A percentile compares a stretch with the other conserved stretches of the same genome.
Conservation (phyloP, 108 stramenopile genomes). For the Fragilaria crotonensis region DNA sequence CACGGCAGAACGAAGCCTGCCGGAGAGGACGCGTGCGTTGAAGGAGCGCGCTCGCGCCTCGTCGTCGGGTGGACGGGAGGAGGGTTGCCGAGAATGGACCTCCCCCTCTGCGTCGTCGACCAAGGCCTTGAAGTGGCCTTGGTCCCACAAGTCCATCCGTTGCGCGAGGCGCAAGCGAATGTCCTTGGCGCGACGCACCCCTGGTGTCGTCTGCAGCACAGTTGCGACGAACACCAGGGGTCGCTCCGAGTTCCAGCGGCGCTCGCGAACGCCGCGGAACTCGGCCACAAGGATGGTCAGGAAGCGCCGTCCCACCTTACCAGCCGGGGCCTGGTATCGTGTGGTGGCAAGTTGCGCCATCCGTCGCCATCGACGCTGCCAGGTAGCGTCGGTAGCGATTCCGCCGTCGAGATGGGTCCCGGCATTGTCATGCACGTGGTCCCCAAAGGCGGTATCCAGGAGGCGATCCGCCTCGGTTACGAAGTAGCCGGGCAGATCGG, state of each 20-base stretch:
- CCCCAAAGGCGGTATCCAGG: background rate
- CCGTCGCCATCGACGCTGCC: slow-evolving; percentile 8
- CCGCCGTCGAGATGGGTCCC: slow-evolving; percentile 8
- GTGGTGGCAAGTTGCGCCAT: background rate
- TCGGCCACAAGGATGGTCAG: slow-evolving; percentile 3
- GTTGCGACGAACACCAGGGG: slow-evolving; percentile 7
- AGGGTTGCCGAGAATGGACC: background rate
- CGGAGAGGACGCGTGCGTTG: slow-evolving; percentile 17
- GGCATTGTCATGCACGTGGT: slow-evolving; percentile 7
- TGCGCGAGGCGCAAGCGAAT: slow-evolving; percentile 5
- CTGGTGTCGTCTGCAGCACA: slow-evolving; percentile 5
- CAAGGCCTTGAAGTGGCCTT: slow-evolving; percentile 8
- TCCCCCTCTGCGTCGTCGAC: slow-evolving; percentile 10
- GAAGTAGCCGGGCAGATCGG: slow-evolving; percentile 1
- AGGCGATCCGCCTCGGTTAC: background rate
- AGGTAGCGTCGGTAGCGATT: slow-evolving; percentile 5
- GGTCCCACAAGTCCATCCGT: slow-evolving; percentile 15
- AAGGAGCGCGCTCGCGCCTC: slow-evolving; percentile 11
- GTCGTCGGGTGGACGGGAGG: slow-evolving; percentile 3
- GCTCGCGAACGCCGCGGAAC: slow-evolving; percentile 1
- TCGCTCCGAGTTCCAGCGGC: slow-evolving; percentile 16
- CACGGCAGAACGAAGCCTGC: slow-evolving; percentile 17
- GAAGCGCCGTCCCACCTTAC: slow-evolving; percentile 11
- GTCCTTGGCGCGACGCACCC: slow-evolving; percentile 14
- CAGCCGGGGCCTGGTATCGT: slow-evolving; percentile 8